phyloP scores from a whole-genome alignment of 2,329 filamentous ascomycete genomes.

The Cercospora janseana region DNA sequence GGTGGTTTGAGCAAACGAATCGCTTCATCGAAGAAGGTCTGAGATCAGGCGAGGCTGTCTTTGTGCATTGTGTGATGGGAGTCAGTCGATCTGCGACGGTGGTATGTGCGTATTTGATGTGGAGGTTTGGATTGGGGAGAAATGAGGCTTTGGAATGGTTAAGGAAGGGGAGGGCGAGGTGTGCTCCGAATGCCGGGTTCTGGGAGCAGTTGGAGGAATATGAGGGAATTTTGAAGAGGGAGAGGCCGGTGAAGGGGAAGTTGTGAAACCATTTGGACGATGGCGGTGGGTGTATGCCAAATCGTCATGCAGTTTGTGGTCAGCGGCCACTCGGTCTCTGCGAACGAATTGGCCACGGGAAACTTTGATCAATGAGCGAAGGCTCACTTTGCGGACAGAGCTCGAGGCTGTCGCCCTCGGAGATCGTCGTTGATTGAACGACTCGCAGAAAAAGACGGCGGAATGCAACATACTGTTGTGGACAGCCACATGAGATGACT shows the following conservation, averaged over 20 bases:
- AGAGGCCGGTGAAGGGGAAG: conserved; percentile 24
- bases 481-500: too few species aligned
- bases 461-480: too few species aligned
- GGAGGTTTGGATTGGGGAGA: conserved; percentile 49
- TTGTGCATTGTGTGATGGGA: conserved; percentile 83
- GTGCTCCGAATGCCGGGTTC: conserved; percentile 85
- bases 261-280: too few species aligned
- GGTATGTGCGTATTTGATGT: conserved; percentile 78
- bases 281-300: too few species aligned
- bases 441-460: too few species aligned
- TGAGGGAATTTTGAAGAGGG: conserved; percentile 63
- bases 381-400: too few species aligned
- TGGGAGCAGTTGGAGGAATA: conserved; percentile 82
- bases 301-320: too few species aligned
- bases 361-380: too few species aligned
- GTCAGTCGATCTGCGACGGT: conserved; percentile 86
- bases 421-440: too few species aligned
- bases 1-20: conserved; percentile 66
- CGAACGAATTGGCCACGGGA: too few species aligned
- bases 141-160: conserved; percentile 67
- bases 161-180: conserved; percentile 67
- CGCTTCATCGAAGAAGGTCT: conserved; percentile 78
- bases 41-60: conserved; percentile 56
- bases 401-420: too few species aligned
- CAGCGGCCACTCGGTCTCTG: too few species aligned